Percentiles rank a stretch among this genome's conserved stretches.
phyloP scores from a whole-genome alignment of 306 rosid genomes.

The Inga oerstediana region DNA sequence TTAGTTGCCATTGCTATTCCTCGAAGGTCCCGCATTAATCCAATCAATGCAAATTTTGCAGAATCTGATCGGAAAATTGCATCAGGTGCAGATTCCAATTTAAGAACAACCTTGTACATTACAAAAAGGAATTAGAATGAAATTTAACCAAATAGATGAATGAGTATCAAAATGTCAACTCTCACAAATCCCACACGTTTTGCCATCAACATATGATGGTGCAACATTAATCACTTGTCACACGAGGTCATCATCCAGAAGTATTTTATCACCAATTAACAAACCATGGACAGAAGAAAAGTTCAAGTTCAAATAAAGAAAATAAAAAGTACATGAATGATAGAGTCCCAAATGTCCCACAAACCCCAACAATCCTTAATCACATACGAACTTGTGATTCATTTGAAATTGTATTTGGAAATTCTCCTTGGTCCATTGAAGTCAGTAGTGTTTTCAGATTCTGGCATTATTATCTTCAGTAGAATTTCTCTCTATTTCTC shows the following conservation, averaged over 20 bases:
- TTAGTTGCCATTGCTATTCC: constrained; percentile 55
- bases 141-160: background rate
- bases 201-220: background rate
- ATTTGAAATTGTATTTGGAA: background rate
- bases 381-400: background rate
- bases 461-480: background rate
- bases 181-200: background rate
- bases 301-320: background rate
- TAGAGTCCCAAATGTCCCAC: background rate
- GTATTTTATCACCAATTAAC: background rate
- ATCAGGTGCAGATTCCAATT: constrained; percentile 46
- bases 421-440: background rate
- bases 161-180: constrained; percentile 4
- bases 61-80: constrained; percentile 45
- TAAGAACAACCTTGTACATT: constrained; percentile 35
- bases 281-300: background rate
- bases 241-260: background rate
- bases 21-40: constrained; percentile 53
- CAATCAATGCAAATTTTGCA: constrained; percentile 47
- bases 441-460: background rate
- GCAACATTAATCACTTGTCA: constrained; percentile 1
- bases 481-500: background rate
- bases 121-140: constrained; percentile 26
- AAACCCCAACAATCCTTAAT: background rate
- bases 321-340: background rate